These are phyloP conservation scores for Rhodamnia rubescens DNA, from an alignment of 345 rosid species.

Conservation along the genomic window DNA sequence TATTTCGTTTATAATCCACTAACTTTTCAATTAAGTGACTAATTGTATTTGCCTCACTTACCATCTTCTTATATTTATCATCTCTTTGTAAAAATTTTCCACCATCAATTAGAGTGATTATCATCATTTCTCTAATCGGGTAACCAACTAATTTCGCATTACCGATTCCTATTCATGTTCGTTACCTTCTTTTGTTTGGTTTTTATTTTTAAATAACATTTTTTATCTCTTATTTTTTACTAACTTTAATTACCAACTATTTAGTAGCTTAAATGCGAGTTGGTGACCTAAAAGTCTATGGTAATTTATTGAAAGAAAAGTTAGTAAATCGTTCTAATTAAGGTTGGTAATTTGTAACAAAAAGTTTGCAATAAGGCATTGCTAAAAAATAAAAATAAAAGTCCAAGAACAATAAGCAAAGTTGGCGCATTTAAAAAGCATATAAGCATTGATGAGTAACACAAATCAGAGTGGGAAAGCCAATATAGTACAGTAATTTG, in stretches of 20 bases:
- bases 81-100: not conserved
- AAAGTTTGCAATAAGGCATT: not conserved
- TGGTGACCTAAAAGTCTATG: not conserved
- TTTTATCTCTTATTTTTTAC: not conserved
- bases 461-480: not conserved
- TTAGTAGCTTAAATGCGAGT: not conserved
- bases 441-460: not conserved
- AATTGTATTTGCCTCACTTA: not conserved
- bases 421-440: not conserved
- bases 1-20: not conserved
- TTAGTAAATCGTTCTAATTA: not conserved
- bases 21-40: not conserved
- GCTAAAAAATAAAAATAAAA: too few relatives aligned
- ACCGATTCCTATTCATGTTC: too few relatives aligned
- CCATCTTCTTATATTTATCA: not conserved
- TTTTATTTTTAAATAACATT: too few relatives aligned
- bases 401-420: not conserved
- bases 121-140: not conserved
- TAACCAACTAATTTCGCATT: not conserved
- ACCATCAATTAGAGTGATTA: not conserved
- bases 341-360: not conserved
- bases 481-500: not conserved
- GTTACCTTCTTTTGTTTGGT: too few relatives aligned
- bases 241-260: not conserved
- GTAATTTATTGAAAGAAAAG: not conserved